Evolutionary conservation across 371 early-diverging fungal species (phyloP).

Genomic region (Haplosporangium sp.): DNA sequence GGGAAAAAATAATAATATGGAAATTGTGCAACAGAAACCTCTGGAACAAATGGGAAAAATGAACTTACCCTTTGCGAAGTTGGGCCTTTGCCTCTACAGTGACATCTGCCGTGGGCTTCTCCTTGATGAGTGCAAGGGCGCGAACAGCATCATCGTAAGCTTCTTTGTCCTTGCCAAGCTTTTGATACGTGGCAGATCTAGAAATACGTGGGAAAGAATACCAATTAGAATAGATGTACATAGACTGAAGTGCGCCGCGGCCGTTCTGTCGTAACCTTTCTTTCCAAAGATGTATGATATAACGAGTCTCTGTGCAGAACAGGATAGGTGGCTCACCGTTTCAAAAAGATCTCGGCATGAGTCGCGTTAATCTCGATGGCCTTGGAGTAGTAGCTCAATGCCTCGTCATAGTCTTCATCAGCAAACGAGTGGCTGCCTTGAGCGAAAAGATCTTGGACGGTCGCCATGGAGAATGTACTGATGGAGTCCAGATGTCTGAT

Average conservation of each 20-base stretch:
- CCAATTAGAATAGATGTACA: too few species aligned
- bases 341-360: constrained; percentile 65
- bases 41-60: constrained; percentile 10
- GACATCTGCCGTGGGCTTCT: constrained; percentile 56
- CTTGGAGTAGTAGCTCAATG: constrained; percentile 61
- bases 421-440: constrained; percentile 66
- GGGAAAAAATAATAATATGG: neutral
- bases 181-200: constrained; percentile 70
- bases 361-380: constrained; percentile 61
- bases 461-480: constrained; percentile 11
- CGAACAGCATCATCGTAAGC: constrained; percentile 72
- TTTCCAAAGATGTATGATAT: too few species aligned
- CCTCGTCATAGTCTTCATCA: constrained; percentile 65
- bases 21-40: constrained; percentile 16
- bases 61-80: constrained; percentile 65
- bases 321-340: constrained; percentile 54
- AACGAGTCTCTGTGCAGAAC: neutral
- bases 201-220: neutral
- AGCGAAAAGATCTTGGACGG: constrained; percentile 55
- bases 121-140: constrained; percentile 63
- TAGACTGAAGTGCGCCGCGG: too few species aligned
- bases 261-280: too few species aligned
- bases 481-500: neutral
- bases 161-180: constrained; percentile 62
- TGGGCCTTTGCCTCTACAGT: constrained; percentile 71